Evolutionary conservation across 352 stramenopile genomes (phyloP).

Genomic region (Phytophthora pinifolia): DNA sequence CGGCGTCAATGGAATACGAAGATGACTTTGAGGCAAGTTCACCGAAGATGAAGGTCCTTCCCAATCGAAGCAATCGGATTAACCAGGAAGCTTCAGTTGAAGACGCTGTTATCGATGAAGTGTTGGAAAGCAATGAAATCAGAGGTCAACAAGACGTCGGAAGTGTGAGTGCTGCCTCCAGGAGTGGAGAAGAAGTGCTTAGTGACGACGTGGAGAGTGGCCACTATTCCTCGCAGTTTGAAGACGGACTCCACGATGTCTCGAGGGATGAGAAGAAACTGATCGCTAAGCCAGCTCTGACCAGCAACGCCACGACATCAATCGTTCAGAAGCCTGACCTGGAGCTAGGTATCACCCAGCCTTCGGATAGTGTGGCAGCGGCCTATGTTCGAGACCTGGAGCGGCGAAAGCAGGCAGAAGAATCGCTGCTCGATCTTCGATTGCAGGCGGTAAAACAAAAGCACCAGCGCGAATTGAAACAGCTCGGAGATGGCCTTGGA

Average conservation of each 20-base stretch:
- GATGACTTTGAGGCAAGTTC: constrained; percentile 50
- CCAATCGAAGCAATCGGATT: not conserved
- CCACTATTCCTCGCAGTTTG: constrained; percentile 21
- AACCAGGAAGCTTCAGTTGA: not conserved
- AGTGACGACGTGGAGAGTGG: constrained; percentile 1
- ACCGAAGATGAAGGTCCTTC: constrained; percentile 9
- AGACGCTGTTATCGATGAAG: constrained; percentile 10
- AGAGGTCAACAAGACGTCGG: constrained; percentile 2
- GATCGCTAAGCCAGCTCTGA: not conserved
- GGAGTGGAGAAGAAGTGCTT: not conserved
- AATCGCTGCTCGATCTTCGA: constrained; percentile 48
- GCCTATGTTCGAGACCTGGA: constrained; percentile 50
- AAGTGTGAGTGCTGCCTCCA: not conserved
- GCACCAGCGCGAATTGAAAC: constrained; percentile 31
- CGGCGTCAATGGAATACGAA: constrained; percentile 32
- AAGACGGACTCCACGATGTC: not conserved
- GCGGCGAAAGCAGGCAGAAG: constrained; percentile 49
- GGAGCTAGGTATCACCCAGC: not conserved
- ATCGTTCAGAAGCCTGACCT: not conserved
- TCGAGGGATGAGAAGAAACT: not conserved
- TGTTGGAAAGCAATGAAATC: not conserved
- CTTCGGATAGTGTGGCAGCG: constrained; percentile 14
- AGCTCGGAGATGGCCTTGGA: constrained; percentile 24
- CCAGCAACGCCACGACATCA: not conserved
- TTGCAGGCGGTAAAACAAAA: constrained; percentile 44